A percentile compares a stretch with the other conserved stretches of the same genome.
Evolutionary conservation across 176 grass and related monocot species (phyloP).

Genomic region (Urochloa ruziziensis): DNA sequence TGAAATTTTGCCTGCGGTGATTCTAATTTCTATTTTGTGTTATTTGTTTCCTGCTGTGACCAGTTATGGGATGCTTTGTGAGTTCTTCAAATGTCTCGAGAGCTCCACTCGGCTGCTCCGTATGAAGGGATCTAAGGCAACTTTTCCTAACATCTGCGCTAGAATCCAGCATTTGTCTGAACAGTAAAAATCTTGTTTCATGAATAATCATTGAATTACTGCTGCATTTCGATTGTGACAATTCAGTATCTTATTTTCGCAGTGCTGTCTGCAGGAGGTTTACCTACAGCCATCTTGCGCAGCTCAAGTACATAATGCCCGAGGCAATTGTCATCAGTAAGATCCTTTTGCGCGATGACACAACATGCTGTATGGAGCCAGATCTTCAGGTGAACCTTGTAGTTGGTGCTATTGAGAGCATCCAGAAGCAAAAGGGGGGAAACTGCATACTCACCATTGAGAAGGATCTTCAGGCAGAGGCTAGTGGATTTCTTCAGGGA

Average conservation of each 20-base stretch:
- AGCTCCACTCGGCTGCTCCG: conserved; percentile 72
- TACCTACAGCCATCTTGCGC: conserved; percentile 70
- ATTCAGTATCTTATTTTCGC: not conserved
- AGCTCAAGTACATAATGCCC: conserved; percentile 79
- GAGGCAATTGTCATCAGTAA: conserved; percentile 72
- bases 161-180: conserved; percentile 69
- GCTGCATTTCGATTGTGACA: not conserved
- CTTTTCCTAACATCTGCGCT: conserved; percentile 67
- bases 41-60: not conserved
- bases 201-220: not conserved
- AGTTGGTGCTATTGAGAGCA: conserved; percentile 33
- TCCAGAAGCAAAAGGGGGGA: conserved; percentile 57
- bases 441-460: conserved; percentile 53
- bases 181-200: conserved; percentile 29
- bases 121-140: conserved; percentile 60
- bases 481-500: conserved; percentile 63
- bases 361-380: conserved; percentile 82
- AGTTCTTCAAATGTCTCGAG: conserved; percentile 84
- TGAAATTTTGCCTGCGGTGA: not conserved
- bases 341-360: conserved; percentile 63
- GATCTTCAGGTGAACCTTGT: conserved; percentile 73
- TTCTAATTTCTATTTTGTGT: not conserved
- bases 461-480: conserved; percentile 76
- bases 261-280: conserved; percentile 56
- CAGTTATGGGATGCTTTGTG: conserved; percentile 76